A percentile compares a stretch with the other conserved stretches of the same genome.
Conservation (phyloP, 2,329 filamentous ascomycete species). For the Sporothrix protearum region DNA sequence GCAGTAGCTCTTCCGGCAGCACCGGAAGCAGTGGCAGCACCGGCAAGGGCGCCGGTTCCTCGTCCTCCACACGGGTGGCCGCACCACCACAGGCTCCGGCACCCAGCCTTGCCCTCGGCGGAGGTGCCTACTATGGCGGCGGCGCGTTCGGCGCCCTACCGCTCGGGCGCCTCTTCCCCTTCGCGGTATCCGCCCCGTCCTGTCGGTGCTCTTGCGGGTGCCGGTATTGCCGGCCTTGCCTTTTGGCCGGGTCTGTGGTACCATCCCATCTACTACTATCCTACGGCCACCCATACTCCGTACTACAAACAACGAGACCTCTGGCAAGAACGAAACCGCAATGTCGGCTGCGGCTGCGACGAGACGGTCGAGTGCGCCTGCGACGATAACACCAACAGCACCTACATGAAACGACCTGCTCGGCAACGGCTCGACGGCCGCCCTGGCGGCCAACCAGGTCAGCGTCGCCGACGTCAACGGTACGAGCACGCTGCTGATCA, state of each 20-base stretch:
- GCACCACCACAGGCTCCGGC: constrained; percentile 57
- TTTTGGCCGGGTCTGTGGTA: constrained; percentile 66
- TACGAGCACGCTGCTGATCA: constrained; percentile 63
- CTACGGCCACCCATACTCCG: constrained; percentile 48
- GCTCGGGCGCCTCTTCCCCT: constrained; percentile 48
- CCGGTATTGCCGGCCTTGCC: constrained; percentile 44
- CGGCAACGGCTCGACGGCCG: constrained; percentile 59
- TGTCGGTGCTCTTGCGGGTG: constrained; percentile 44
- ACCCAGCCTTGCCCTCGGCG: constrained; percentile 54
- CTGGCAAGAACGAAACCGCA: constrained; percentile 55
- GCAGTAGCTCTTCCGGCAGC: constrained; percentile 25
- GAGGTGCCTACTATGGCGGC: constrained; percentile 63
- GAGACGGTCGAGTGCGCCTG: constrained; percentile 59
- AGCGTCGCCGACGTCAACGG: constrained; percentile 61
- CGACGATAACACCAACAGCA: constrained; percentile 61
- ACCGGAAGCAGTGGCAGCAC: constrained; percentile 19
- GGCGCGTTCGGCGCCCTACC: constrained; percentile 60
- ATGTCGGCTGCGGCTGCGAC: constrained; percentile 61
- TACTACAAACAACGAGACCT: constrained; percentile 55
- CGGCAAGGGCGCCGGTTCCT: constrained; percentile 24
- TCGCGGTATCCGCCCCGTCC: constrained; percentile 54
- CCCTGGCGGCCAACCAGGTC: constrained; percentile 60
- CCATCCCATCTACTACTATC: constrained; percentile 58
- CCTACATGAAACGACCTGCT: constrained; percentile 60
- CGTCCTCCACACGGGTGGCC: constrained; percentile 45